phyloP scores from a whole-genome alignment of 495 filamentous ascomycete species.

The Geopyxis carbonaria region DNA sequence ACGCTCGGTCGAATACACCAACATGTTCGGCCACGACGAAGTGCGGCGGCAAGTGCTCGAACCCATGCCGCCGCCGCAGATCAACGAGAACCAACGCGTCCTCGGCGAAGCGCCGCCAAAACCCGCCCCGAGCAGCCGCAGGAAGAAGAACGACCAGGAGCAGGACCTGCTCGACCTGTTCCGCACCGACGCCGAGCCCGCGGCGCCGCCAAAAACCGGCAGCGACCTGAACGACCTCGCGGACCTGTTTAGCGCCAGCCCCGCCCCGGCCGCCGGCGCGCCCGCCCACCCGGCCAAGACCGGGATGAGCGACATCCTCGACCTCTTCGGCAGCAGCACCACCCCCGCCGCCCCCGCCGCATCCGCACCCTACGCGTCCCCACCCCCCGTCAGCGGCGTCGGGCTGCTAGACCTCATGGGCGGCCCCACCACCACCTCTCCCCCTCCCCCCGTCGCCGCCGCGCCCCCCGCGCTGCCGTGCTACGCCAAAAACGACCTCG shows the following conservation, averaged over 20 bases:
- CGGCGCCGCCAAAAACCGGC: conserved; percentile 31
- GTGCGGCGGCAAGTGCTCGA: conserved; percentile 82
- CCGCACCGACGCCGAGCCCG: conserved; percentile 50
- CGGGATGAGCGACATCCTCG: conserved; percentile 69
- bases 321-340: conserved; percentile 42
- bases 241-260: conserved; percentile 30
- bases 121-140: conserved; percentile 56
- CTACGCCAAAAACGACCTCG: conserved; percentile 73
- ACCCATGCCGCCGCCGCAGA: conserved; percentile 93
- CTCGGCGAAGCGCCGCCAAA: conserved; percentile 42
- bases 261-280: conserved; percentile 37
- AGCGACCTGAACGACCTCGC: conserved; percentile 64
- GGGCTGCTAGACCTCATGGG: conserved; percentile 26
- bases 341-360: conserved; percentile 27
- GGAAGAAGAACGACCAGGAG: conserved; percentile 73
- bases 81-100: conserved; percentile 69
- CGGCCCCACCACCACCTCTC: conserved; percentile 22
- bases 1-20: conserved; percentile 82
- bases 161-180: conserved; percentile 86
- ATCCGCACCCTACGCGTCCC: conserved; percentile 29
- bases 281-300: conserved; percentile 31
- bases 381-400: conserved; percentile 30
- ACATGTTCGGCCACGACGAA: conserved; percentile 76
- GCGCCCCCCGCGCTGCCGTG: conserved; percentile 43
- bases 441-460: conserved; percentile 27